Evolutionary conservation across 495 filamentous ascomycete genomes (phyloP).

Genomic region (Xylaria bambusicola): DNA sequence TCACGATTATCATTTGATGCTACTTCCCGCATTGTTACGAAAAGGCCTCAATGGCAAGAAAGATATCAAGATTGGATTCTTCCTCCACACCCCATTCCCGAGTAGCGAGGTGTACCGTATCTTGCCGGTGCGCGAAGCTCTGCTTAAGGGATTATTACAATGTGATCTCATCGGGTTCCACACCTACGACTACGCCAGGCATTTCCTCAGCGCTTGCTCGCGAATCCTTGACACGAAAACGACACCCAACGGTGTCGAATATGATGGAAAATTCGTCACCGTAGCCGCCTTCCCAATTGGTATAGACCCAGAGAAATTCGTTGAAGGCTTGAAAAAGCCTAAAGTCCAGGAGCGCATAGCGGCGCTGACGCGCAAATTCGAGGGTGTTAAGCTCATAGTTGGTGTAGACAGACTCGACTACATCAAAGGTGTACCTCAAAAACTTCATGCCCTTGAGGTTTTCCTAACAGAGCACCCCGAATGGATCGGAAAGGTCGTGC

Average conservation of each 20-base stretch:
- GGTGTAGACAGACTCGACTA: conserved; percentile 93
- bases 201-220: conserved; percentile 85
- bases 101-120: conserved; percentile 90
- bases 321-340: conserved; percentile 77
- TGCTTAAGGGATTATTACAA: conserved; percentile 76
- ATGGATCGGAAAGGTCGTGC: conserved; percentile 84
- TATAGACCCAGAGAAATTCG: conserved; percentile 95
- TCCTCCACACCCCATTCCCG: conserved; percentile 93
- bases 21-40: conserved; percentile 82
- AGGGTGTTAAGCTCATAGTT: conserved; percentile 85
- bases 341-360: conserved; percentile 79
- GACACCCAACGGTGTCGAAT: conserved; percentile 82
- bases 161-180: conserved; percentile 93
- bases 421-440: conserved; percentile 95
- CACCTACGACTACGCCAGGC: conserved; percentile 89
- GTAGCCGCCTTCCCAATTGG: conserved; percentile 89
- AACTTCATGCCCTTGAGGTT: conserved; percentile 85
- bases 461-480: conserved; percentile 92
- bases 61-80: conserved; percentile 89
- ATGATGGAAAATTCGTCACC: conserved; percentile 68
- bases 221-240: conserved; percentile 74
- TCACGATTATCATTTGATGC: conserved; percentile 95
- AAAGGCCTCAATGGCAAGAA: conserved; percentile 72
- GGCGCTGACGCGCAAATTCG: conserved; percentile 75
- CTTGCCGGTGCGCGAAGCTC: conserved; percentile 80